These are phyloP conservation scores for Neobulgaria alba DNA, from an alignment of 2,329 filamentous ascomycete genomes.

Conservation along the genomic window DNA sequence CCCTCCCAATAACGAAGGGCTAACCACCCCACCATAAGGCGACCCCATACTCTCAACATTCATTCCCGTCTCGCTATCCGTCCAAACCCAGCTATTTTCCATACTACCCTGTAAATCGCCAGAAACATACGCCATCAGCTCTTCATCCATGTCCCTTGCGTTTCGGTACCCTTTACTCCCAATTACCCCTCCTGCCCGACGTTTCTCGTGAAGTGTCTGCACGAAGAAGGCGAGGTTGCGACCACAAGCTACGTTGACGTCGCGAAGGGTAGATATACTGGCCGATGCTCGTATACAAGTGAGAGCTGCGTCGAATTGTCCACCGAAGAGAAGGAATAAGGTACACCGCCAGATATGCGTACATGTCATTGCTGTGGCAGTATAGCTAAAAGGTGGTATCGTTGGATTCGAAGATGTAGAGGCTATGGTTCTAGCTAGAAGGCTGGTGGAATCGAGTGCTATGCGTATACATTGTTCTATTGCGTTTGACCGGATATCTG, in stretches of 20 bases:
- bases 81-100: slow-evolving; percentile 79
- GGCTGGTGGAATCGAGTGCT: slow-evolving; percentile 68
- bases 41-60: slow-evolving; percentile 18
- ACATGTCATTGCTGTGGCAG: slow-evolving; percentile 62
- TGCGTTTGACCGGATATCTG: slow-evolving; percentile 58
- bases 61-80: slow-evolving; percentile 44
- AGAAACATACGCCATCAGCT: slow-evolving; percentile 78
- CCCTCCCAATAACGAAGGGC: slow-evolving; percentile 19
- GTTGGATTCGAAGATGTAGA: slow-evolving; percentile 28
- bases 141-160: slow-evolving; percentile 54
- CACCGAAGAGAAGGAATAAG: slow-evolving; percentile 68
- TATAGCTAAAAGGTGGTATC: slow-evolving; percentile 27
- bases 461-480: slow-evolving; percentile 68
- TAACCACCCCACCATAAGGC: slow-evolving; percentile 4
- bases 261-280: slow-evolving; percentile 61
- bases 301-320: slow-evolving; percentile 63
- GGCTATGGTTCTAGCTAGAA: slow-evolving; percentile 60
- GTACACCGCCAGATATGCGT: slow-evolving; percentile 82
- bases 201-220: slow-evolving; percentile 50
- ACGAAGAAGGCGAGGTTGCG: slow-evolving; percentile 78
- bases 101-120: slow-evolving; percentile 77
- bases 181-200: slow-evolving; percentile 34
- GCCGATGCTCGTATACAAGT: slow-evolving; percentile 64
- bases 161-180: slow-evolving; percentile 12
- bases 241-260: slow-evolving; percentile 70